Evolutionary conservation across 225 moss, liverwort and hornwort genomes (phyloP).

Genomic region (Physcomitrium patens): DNA sequence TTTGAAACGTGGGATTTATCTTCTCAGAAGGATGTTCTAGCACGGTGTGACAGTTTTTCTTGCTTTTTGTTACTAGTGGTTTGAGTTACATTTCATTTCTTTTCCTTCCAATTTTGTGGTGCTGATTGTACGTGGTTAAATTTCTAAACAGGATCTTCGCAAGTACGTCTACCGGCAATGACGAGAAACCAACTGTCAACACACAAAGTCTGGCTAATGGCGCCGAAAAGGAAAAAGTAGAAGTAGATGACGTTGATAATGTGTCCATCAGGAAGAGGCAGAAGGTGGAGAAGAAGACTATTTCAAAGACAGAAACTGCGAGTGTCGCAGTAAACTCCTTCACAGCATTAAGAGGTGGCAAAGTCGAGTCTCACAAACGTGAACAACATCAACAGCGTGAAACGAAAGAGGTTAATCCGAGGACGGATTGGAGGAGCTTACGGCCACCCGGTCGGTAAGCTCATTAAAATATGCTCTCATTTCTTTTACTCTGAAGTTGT

Average conservation of each 20-base stretch:
- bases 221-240: conserved; percentile 23
- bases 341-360: conserved; percentile 36
- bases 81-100: neutral
- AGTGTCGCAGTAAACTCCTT: conserved; percentile 39
- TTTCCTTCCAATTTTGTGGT: neutral
- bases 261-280: conserved; percentile 51
- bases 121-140: conserved; percentile 20
- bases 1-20: neutral
- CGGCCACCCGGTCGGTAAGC: conserved; percentile 55
- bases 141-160: conserved; percentile 38
- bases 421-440: conserved; percentile 57
- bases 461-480: neutral
- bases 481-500: conserved; percentile 12
- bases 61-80: neutral
- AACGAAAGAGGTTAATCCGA: conserved; percentile 48
- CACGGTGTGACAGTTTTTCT: neutral
- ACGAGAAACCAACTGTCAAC: conserved; percentile 35
- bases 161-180: conserved; percentile 36
- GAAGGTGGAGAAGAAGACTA: conserved; percentile 45
- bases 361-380: conserved; percentile 32
- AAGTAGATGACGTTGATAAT: conserved; percentile 31
- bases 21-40: conserved; percentile 15
- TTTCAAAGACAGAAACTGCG: conserved; percentile 27
- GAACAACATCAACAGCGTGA: conserved; percentile 45
- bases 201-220: conserved; percentile 34